Evolutionary conservation across 2,329 filamentous ascomycete species (phyloP).

Genomic region (Cladophialophora yegresii): DNA sequence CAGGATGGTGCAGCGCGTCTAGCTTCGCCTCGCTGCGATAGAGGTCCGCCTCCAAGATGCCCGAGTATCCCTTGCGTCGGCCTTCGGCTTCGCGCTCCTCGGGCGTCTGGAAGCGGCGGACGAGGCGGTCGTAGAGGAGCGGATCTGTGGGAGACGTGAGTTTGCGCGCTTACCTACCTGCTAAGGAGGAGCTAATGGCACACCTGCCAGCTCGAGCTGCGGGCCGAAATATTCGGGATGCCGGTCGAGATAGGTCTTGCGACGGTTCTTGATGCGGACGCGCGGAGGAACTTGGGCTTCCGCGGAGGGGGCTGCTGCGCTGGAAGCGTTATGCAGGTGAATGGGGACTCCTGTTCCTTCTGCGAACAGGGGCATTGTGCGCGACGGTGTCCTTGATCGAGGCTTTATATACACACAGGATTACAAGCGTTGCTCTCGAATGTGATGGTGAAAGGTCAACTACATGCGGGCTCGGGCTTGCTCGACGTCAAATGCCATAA

Average conservation of each 20-base stretch:
- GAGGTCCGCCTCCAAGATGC: slow-evolving; percentile 75
- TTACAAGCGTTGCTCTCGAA: neutral
- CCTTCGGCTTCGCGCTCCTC: slow-evolving; percentile 55
- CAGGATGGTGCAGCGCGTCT: slow-evolving; percentile 59
- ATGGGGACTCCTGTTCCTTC: slow-evolving; percentile 27
- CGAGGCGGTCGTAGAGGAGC: slow-evolving; percentile 75
- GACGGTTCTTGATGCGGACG: slow-evolving; percentile 70
- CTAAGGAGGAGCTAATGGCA: slow-evolving; percentile 38
- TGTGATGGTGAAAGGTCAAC: neutral
- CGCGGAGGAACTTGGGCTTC: slow-evolving; percentile 30
- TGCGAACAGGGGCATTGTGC: slow-evolving; percentile 24
- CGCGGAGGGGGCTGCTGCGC: neutral
- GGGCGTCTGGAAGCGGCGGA: slow-evolving; percentile 57
- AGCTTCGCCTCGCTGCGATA: slow-evolving; percentile 75
- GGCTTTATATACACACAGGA: neutral
- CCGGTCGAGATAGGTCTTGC: slow-evolving; percentile 72
- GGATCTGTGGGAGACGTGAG: slow-evolving; percentile 58
- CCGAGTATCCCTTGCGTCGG: slow-evolving; percentile 73
- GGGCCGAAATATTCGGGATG: slow-evolving; percentile 71
- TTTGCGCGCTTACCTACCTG: slow-evolving; percentile 8
- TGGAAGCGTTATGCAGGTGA: slow-evolving; percentile 7
- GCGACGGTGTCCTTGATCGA: neutral
- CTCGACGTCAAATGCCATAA: neutral
- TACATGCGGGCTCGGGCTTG: neutral
- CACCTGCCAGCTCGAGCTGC: slow-evolving; percentile 64